phyloP scores from a whole-genome alignment of 345 rosid genomes.

The Hevea brasiliensis region DNA sequence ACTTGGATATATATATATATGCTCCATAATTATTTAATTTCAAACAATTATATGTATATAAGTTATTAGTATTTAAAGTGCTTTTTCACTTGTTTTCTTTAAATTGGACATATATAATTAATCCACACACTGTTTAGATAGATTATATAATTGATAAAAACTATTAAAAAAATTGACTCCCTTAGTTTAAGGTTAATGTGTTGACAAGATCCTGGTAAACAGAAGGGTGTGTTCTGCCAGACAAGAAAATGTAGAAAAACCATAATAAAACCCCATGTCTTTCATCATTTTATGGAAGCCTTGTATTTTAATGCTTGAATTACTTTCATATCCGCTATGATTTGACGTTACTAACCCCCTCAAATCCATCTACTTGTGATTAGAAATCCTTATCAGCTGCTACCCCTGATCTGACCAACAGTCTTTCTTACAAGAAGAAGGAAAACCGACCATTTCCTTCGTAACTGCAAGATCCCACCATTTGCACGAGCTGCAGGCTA shows the following conservation, averaged over 20 bases:
- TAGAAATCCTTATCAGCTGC: neutral
- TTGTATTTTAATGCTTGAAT: neutral
- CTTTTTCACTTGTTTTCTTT: too few species aligned
- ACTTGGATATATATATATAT: neutral
- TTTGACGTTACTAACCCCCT: slow-evolving; percentile 5
- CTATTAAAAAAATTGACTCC: too few species aligned
- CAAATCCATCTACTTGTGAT: neutral
- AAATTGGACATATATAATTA: too few species aligned
- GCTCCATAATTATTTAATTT: too few species aligned
- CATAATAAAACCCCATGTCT: neutral
- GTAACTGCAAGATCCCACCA: slow-evolving; percentile 42
- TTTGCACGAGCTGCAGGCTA: slow-evolving; percentile 14
- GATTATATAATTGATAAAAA: too few species aligned
- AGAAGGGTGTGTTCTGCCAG: slow-evolving; percentile 4
- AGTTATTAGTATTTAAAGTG: too few species aligned
- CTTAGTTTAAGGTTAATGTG: neutral
- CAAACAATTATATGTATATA: too few species aligned
- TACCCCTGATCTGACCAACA: neutral
- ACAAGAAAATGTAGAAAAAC: neutral
- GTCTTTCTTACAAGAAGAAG: slow-evolving; percentile 15
- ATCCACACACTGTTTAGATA: too few species aligned
- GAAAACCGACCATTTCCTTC: slow-evolving; percentile 49
- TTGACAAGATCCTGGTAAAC: slow-evolving; percentile 13
- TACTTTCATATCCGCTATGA: neutral
- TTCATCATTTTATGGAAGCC: slow-evolving; percentile 10